A percentile compares a stretch with the other conserved stretches of the same genome.
Conservation (phyloP, 345 rosid species). For the Cardiospermum halicacabum region DNA sequence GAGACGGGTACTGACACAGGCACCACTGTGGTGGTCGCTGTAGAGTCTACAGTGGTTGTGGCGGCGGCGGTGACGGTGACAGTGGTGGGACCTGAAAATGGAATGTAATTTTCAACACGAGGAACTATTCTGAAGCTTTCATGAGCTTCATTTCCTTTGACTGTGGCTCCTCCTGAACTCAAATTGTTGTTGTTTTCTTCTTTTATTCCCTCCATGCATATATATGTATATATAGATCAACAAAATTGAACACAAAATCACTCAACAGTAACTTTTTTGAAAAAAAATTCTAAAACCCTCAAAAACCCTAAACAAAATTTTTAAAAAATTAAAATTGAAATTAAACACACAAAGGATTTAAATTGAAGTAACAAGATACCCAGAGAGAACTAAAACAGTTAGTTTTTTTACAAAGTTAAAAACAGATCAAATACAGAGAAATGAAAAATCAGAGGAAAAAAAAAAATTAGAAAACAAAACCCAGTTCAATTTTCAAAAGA, state of each 20-base stretch:
- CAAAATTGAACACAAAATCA: constrained; percentile 16
- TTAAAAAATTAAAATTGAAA: constrained; percentile 18
- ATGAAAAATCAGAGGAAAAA: constrained; percentile 2
- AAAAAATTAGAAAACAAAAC: constrained; percentile 10
- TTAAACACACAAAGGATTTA: constrained; percentile 26
- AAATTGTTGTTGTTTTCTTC: constrained; percentile 39
- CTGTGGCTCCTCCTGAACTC: constrained; percentile 31
- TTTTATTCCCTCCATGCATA: constrained; percentile 65
- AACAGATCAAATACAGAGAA: constrained; percentile 21
- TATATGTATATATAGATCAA: too few species aligned
- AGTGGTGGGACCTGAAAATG: constrained; percentile 25
- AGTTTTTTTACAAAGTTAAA: constrained; percentile 5
- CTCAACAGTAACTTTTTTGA: too few species aligned
- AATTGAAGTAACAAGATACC: constrained; percentile 8
- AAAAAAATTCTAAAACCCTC: constrained; percentile 19
- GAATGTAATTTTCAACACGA: constrained; percentile 41
- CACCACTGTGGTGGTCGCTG: constrained; percentile 4
- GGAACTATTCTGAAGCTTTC: constrained; percentile 47
- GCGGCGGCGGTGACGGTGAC: constrained; percentile 13
- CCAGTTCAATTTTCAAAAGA: constrained; percentile 1
- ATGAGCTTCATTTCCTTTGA: constrained; percentile 49
- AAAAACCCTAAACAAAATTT: constrained; percentile 31
- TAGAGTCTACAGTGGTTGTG: constrained; percentile 9
- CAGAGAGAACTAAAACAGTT: not conserved
- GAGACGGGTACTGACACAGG: constrained; percentile 14